Percentiles rank a stretch among this genome's conserved stretches.
phyloP scores from a whole-genome alignment of 306 rosid species.

The Sophora flavescens region DNA sequence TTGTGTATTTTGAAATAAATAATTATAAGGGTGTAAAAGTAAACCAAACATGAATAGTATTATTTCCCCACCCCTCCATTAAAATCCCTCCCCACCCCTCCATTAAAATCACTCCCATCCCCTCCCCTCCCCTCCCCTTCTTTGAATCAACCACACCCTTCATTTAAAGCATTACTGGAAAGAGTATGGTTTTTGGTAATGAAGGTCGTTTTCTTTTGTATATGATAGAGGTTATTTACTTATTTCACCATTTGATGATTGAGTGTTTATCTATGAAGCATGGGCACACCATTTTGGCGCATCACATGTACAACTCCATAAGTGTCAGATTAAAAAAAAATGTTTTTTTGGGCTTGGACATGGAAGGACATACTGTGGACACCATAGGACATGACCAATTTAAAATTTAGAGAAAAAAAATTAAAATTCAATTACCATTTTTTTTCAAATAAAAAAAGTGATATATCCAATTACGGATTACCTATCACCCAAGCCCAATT shows the following conservation, averaged over 20 bases:
- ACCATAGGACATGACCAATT: not conserved
- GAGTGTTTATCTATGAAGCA: not conserved
- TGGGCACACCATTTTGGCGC: not conserved
- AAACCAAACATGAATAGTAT: too few species aligned
- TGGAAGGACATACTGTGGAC: not conserved
- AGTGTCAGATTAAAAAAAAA: not conserved
- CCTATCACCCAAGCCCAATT: not conserved
- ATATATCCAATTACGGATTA: not conserved
- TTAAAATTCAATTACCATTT: not conserved
- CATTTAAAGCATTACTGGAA: not conserved
- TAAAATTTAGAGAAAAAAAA: too few species aligned
- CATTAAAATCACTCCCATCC: too few species aligned
- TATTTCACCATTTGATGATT: slow-evolving; percentile 1
- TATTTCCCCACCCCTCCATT: too few species aligned
- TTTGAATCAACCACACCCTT: too few species aligned
- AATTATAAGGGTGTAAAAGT: too few species aligned
- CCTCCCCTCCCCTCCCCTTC: too few species aligned
- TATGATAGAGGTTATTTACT: slow-evolving; percentile 6
- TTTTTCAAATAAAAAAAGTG: too few species aligned
- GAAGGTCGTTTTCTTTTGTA: not conserved
- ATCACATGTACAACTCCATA: not conserved
- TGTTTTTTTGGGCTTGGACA: not conserved
- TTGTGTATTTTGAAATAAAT: too few species aligned
- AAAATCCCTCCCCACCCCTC: too few species aligned
- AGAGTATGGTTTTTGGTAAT: slow-evolving; percentile 1